Base-by-base conservation (phyloP, 371 early-diverging fungal genomes). In the Rhizopus delemar region DNA sequence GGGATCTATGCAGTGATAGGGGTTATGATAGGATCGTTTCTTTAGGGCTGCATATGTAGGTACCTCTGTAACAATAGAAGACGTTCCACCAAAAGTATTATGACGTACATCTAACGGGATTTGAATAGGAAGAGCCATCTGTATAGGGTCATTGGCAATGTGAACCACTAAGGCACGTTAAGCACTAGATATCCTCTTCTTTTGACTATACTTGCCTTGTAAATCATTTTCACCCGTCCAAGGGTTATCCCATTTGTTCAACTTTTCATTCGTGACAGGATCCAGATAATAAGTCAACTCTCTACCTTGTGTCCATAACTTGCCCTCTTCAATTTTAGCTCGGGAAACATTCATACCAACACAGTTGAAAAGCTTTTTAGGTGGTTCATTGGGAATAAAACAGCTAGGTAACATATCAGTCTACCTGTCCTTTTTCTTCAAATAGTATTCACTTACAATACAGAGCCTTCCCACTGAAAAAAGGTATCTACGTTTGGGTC, bases 81-180 rank as follows among this genome's bases (percentile, higher is more conserved):
- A 53, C 0, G 63, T 68, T 0, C 35, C 46, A 12, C 55, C 41
- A 45, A 51, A 68, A 4, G 59, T 61, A 46, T 68, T 71, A 8
- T 46, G 52, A 9, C 70, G 64, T 0, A 55, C 50, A 29, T 67
- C 59, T 36, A 71, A 39, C 3, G 70, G 66, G 31, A 70, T 62
- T 32, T 16, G 13, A n/a, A 51, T 34, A 46, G 75, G 75, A 13
- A 75, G 33, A 3, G 63, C 68, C 71, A 75, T 71, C 38, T 75
- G 75, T 2, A 75, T 71, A 51, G 75, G 75, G 29, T 75, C 68
- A 50, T 75, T 75, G 15, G 75, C 75, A 46, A 75, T 75, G 62
- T 71, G 71, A 8, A 75, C 53, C 6, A 75, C 75, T 70, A 22
- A 6, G 49, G n/a, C 51, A 45, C 0, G 7, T 11, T 11, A 5